A percentile compares a stretch with the other conserved stretches of the same genome.
Conservation (phyloP, 768 basidiomycete genomes). For the Lactifluus volemus region DNA sequence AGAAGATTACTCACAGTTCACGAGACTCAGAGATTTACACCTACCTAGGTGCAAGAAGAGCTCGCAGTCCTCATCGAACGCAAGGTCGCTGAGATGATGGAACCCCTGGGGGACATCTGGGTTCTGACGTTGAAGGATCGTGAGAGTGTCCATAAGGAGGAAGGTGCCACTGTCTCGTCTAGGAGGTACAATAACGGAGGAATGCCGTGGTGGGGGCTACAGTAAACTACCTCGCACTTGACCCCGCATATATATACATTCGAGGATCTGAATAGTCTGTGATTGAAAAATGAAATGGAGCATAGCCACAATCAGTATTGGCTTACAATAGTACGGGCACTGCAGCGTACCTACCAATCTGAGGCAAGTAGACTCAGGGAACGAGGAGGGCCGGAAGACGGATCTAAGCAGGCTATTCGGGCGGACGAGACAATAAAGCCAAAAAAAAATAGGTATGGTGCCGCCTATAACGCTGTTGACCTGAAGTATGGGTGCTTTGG, state of each 20-base stretch:
- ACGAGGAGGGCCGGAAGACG: not conserved
- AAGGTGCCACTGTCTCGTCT: not conserved
- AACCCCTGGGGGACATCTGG: not conserved
- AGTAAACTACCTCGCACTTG: not conserved
- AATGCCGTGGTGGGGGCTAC: not conserved
- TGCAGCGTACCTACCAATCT: conserved; percentile 2
- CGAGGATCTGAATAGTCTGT: not conserved
- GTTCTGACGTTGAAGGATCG: not conserved
- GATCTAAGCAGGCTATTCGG: conserved; percentile 1
- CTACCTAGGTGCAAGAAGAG: conserved; percentile 8
- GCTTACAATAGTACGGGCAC: not conserved
- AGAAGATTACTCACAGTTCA: not conserved
- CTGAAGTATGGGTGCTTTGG: not conserved
- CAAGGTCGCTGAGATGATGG: conserved; percentile 4
- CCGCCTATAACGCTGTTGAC: not conserved
- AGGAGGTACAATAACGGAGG: not conserved
- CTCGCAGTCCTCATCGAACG: conserved; percentile 6
- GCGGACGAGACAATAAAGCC: not conserved
- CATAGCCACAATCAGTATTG: conserved; percentile 1
- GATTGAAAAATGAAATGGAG: not conserved
- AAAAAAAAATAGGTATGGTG: not conserved
- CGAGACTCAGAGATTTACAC: not conserved
- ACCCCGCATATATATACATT: conserved; percentile 5
- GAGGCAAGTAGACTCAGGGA: conserved; percentile 2
- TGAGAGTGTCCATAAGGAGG: not conserved